Conservation (phyloP, 352 stramenopile genomes). For the Pythium rhizo-oryzae region DNA sequence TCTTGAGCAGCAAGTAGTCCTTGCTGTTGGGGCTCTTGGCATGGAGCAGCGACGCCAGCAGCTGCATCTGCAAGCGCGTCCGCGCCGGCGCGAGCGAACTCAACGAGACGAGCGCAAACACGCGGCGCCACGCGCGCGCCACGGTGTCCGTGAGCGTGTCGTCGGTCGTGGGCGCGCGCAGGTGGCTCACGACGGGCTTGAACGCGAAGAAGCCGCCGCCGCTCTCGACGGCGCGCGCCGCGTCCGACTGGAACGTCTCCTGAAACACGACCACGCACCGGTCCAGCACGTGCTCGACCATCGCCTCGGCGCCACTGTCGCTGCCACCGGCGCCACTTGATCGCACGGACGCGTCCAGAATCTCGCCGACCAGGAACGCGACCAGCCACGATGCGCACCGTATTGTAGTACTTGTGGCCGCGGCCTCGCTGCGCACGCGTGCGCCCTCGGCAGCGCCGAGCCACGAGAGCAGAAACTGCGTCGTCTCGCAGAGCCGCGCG, state of each 20-base stretch:
- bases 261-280: slow-evolving; percentile 56
- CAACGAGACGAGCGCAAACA: slow-evolving; percentile 32
- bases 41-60: slow-evolving; percentile 24
- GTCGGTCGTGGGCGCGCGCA: slow-evolving; percentile 9
- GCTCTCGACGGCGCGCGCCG: slow-evolving; percentile 30
- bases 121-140: slow-evolving; percentile 29
- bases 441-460: slow-evolving; percentile 38
- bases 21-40: slow-evolving; percentile 18
- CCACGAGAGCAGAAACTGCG: slow-evolving; percentile 41
- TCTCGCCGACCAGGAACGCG: slow-evolving; percentile 39
- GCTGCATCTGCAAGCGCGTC: slow-evolving; percentile 42
- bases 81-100: slow-evolving; percentile 31
- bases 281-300: slow-evolving; percentile 39
- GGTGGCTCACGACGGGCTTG: slow-evolving; percentile 28
- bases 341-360: slow-evolving; percentile 24
- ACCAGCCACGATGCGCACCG: slow-evolving; percentile 57
- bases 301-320: slow-evolving; percentile 13
- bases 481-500: slow-evolving; percentile 25
- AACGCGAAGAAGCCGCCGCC: slow-evolving; percentile 59
- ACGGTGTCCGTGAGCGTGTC: slow-evolving; percentile 27
- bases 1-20: slow-evolving; percentile 45
- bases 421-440: not conserved
- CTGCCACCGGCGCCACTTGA: not conserved
- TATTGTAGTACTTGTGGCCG: no score
- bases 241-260: slow-evolving; percentile 44